Evolutionary conservation across 352 stramenopile genomes (phyloP), one percentile per base, ranked within the genome.

Genomic region (Phytophthora sp.): DNA sequence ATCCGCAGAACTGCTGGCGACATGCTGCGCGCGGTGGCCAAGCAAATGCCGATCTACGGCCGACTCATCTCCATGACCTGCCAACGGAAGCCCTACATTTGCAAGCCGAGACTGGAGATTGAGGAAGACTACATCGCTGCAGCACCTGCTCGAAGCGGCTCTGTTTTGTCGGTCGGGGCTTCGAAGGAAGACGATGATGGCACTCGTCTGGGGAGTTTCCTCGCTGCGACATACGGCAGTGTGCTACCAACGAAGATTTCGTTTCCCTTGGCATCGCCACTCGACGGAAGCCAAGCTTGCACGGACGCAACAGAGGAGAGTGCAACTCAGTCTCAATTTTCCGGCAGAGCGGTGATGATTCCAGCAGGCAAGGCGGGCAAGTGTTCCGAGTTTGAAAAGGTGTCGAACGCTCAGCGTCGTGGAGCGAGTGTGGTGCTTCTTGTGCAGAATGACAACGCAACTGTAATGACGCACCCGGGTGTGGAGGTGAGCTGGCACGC

Each of bases 11-110:
- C 65, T 24, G 83, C 54, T 1, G 80, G 83, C 0, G 66, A 81
- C 3, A 66, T 87, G 61, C 50, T 92, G 48, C 80, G 76, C 6
- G n/a, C 42, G 4, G 44, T 74, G 2, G 63, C 62, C 10, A 28
- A 44, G 9, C 43, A 66, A 8, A 65, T 75, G 52, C 58, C 35
- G 4, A 43, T 87, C 7, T 75, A 73, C n/a, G 83, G 78, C 2
- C 65, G 69, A 2, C 59, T 92, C 12, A 63, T 89, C 15, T 76
- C 83, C 4, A 86, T 92, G 60, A 63, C 69, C 12, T 92, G 83
- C 48, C 51, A 83, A 52, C 69, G 60, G 4, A 64, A 71, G 11
- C 76, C 82, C 3, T 89, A 83, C 46, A 63, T 30, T 20, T 92
- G 83, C 60, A 64, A 66, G 4, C 64, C 74, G 6, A 59, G 62